Evolutionary conservation across 108 stramenopile genomes (phyloP), one percentile per base, ranked within the genome.

Genomic region (Epipyxis sp.): DNA sequence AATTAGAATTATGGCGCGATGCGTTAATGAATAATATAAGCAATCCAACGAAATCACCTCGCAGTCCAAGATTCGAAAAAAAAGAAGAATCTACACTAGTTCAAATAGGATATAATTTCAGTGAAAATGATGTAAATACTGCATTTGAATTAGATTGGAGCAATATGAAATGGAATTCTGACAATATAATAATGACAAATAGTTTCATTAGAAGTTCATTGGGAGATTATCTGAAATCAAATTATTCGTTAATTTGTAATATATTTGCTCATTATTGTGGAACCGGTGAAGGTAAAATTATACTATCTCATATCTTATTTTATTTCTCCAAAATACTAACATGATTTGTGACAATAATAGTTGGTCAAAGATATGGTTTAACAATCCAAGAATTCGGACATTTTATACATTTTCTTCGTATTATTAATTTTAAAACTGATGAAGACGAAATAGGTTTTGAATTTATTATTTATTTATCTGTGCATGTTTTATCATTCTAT

Each of bases 331-430:
- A n/a, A n/a, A n/a, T n/a, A n/a, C n/a, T n/a, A n/a, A n/a, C n/a
- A n/a, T n/a, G n/a, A n/a, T n/a, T n/a, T n/a, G n/a, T n/a, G n/a
- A n/a, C n/a, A n/a, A n/a, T n/a, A 20, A 6, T 10, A 29, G 34
- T 65, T 16, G 61, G 61, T 6, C 61, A 65, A 32, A 16, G 61
- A 10, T 65, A 65, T 37, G 61, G 61, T 32, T 32, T 65, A 32
- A 65, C 61, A 3, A 10, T 65, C 30, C 13, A 65, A 32, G 61
- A 65, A 32, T 25, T 65, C 61, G 61, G 61, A 29, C 61, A 65
- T 37, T 65, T 29, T 32, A 6, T 65, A 16, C 61, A 65, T 32
- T 65, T 65, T 32, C 6, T 37, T 10, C 27, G 35, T 10, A 13
- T 3, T 32, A 32, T 65, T 3, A 37, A 65, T 10, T 65, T 16